A percentile compares a stretch with the other conserved stretches of the same genome.
phyloP scores from a whole-genome alignment of 129 eudicot species.

The Tagetes patula region DNA sequence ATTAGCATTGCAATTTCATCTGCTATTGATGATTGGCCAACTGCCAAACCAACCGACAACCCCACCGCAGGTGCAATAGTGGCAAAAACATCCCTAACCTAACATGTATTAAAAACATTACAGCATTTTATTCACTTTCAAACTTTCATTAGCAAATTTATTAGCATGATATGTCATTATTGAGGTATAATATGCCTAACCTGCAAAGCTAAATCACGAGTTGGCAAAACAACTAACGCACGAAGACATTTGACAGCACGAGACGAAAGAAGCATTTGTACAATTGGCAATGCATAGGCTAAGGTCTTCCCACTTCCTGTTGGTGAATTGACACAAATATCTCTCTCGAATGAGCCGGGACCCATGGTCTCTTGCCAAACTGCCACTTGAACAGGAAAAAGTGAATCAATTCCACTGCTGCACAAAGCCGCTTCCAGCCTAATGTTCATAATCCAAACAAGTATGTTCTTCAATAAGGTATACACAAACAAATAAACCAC shows the following conservation, averaged over 20 bases:
- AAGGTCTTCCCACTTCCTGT: constrained; percentile 96
- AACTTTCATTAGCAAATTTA: background rate
- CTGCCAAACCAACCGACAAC: constrained; percentile 89
- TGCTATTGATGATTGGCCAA: constrained; percentile 93
- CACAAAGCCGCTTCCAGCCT: constrained; percentile 66
- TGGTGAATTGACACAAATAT: constrained; percentile 84
- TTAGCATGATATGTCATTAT: background rate
- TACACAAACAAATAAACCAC: background rate
- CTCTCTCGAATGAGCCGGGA: constrained; percentile 84
- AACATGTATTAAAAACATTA: constrained; percentile 11
- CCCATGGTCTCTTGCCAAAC: constrained; percentile 97
- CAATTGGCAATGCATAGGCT: constrained; percentile 85
- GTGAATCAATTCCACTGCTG: constrained; percentile 54
- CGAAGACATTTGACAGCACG: constrained; percentile 73
- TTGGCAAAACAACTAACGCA: constrained; percentile 90
- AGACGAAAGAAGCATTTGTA: constrained; percentile 69
- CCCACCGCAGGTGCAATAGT: constrained; percentile 92
- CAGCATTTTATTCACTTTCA: background rate
- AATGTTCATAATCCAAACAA: constrained; percentile 14
- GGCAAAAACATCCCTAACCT: constrained; percentile 88
- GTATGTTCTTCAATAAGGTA: background rate
- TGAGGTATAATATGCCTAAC: constrained; percentile 33
- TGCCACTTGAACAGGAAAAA: constrained; percentile 86
- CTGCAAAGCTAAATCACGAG: constrained; percentile 93
- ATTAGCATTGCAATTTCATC: constrained; percentile 75